Conservation (phyloP, 2,329 filamentous ascomycete species). For the Tolypocladium ophioglossoides region DNA sequence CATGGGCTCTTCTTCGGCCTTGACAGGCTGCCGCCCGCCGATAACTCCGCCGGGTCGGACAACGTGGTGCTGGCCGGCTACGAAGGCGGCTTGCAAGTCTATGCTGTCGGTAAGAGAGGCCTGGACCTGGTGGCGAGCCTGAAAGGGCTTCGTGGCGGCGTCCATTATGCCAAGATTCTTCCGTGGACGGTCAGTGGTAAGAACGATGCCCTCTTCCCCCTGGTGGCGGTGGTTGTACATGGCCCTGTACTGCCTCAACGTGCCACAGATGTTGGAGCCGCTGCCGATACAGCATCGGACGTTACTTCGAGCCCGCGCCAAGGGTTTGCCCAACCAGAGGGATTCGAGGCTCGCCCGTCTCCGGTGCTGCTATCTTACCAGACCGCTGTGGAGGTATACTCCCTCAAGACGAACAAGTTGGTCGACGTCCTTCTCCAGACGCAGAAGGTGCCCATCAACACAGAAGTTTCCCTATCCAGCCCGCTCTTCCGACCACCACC, state of each 20-base stretch:
- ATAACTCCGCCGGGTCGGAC: slow-evolving; percentile 33
- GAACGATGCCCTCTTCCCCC: slow-evolving; percentile 49
- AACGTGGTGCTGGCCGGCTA: slow-evolving; percentile 68
- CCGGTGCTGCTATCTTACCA: slow-evolving; percentile 56
- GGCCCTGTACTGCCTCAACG: slow-evolving; percentile 52
- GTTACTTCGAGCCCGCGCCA: slow-evolving; percentile 30
- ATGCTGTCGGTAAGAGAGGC: slow-evolving; percentile 61
- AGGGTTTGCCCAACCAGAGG: slow-evolving; percentile 26
- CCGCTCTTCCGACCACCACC: slow-evolving; percentile 57
- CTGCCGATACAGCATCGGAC: slow-evolving; percentile 27
- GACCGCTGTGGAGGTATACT: slow-evolving; percentile 83
- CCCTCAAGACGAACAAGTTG: slow-evolving; percentile 61
- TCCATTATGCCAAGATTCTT: slow-evolving; percentile 74
- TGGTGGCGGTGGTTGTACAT: slow-evolving; percentile 73
- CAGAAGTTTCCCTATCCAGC: slow-evolving; percentile 44
- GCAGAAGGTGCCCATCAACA: slow-evolving; percentile 48
- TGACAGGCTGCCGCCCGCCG: slow-evolving; percentile 51
- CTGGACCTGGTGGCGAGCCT: slow-evolving; percentile 60
- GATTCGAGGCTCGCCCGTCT: slow-evolving; percentile 20
- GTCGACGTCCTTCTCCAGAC: slow-evolving; percentile 66
- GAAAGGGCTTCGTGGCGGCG: slow-evolving; percentile 67
- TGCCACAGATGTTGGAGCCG: slow-evolving; percentile 21
- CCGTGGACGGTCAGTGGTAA: slow-evolving; percentile 52
- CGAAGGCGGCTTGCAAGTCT: slow-evolving; percentile 70
- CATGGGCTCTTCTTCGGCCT: slow-evolving; percentile 73